phyloP scores from a whole-genome alignment of 2,329 filamentous ascomycete genomes.

The Stachybotrys elegans region DNA sequence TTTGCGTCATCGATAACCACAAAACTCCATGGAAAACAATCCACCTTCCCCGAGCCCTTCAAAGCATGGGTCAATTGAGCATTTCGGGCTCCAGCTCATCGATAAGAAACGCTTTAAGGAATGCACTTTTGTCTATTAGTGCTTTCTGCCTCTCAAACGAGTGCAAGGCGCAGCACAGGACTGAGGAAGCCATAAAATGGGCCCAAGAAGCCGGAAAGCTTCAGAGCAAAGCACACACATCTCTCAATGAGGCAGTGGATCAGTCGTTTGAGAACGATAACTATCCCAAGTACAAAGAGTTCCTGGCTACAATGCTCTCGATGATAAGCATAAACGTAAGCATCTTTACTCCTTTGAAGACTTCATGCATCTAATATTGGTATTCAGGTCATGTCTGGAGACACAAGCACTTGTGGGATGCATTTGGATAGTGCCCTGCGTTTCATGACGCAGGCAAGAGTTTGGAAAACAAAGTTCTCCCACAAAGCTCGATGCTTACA shows the following conservation, averaged over 20 bases:
- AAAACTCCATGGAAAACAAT: slow-evolving; percentile 22
- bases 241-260: slow-evolving; percentile 16
- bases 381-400: slow-evolving; percentile 18
- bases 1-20: slow-evolving; percentile 19
- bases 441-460: slow-evolving; percentile 13
- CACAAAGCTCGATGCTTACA: slow-evolving; percentile 14
- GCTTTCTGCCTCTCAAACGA: slow-evolving; percentile 19
- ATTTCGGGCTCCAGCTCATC: slow-evolving; percentile 14
- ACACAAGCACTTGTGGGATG: slow-evolving; percentile 15
- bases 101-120: slow-evolving; percentile 16
- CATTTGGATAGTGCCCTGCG: slow-evolving; percentile 15
- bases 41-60: slow-evolving; percentile 16
- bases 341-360: not conserved
- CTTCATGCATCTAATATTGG: not conserved
- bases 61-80: slow-evolving; percentile 18
- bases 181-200: slow-evolving; percentile 14
- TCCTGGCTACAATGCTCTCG: slow-evolving; percentile 20
- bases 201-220: slow-evolving; percentile 6
- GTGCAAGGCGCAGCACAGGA: slow-evolving; percentile 5
- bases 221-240: slow-evolving; percentile 12
- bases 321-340: slow-evolving; percentile 21
- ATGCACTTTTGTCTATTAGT: slow-evolving; percentile 18
- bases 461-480: slow-evolving; percentile 13
- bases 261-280: slow-evolving; percentile 7
- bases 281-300: slow-evolving; percentile 20